Base-by-base conservation (phyloP, 1,139 yeast genomes). In the Blastobotrys malaysiensis region DNA sequence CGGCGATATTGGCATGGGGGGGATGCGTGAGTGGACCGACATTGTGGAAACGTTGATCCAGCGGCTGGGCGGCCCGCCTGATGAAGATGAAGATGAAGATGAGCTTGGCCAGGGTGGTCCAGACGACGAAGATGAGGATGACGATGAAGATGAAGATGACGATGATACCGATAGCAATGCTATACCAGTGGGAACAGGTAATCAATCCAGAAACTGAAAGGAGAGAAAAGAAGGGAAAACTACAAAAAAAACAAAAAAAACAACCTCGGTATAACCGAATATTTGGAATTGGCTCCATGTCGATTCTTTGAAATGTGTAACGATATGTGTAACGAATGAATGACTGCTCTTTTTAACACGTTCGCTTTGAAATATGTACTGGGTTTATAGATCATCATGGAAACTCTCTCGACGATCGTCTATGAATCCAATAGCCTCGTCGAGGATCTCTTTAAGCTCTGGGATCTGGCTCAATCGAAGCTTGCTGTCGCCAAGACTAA, bases 1-100 rank as follows among this genome's bases (percentile, higher is more conserved):
- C 74, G 99, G 99, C 51, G 99, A 93, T 70, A 88, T 93, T 56
- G 99, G 99, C 2, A 86, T 82, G 76, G 99, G 99, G 22, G 99
- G 98, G 9, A 93, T 93, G 99, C 78, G 96, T 65, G 98, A 93
- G 71, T 91, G 98, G 97, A 80, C 83, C 58, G 97, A 90, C 61
- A 81, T 91, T 53, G 97, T 90, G 9, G 97, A 89, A 63, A 81
- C 83, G 14, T 70, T 89, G 54, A 83, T 88, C 52, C 78, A 82
- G 5, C 61, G 67, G 21, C 64, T 74, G 16, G 75, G 74, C 26
- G 71, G 70, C 3, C 65, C 63, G 1, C 65, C 66, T 4, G 65
- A 63, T n/a, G 67, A 64, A 1, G 72, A 39, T 64, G 98, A 93
- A 68, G 86, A 22, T 22, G 26, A 84, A 57, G 98, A 93, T 68